Conservation (phyloP, 2,329 filamentous ascomycete genomes). For the Aureobasidium melanogenum region DNA sequence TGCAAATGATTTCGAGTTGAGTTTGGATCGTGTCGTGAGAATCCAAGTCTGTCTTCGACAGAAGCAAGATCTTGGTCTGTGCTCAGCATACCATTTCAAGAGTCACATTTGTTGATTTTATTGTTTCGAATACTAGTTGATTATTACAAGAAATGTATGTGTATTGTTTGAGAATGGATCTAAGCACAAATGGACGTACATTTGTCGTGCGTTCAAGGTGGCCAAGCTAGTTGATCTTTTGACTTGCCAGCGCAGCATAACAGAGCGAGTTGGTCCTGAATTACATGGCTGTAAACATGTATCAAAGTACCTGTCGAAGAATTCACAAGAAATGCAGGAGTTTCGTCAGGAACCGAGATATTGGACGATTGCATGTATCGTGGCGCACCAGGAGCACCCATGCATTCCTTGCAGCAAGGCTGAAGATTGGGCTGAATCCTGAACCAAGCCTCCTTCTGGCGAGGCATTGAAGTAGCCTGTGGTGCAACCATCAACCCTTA, state of each 20-base stretch:
- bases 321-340: background rate
- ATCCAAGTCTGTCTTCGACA: background rate
- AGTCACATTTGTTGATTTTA: background rate
- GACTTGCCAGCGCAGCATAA: background rate
- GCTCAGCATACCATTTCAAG: background rate
- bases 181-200: background rate
- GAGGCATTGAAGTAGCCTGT: background rate
- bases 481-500: background rate
- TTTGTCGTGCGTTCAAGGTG: background rate
- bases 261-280: background rate
- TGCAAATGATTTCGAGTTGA: background rate
- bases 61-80: constrained; percentile 10
- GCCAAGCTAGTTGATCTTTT: background rate
- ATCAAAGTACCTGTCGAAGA: background rate
- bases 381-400: background rate
- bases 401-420: background rate
- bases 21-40: background rate
- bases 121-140: too few species aligned
- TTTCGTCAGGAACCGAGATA: background rate
- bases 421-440: background rate
- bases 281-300: background rate
- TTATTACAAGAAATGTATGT: too few species aligned
- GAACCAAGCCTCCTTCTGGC: background rate
- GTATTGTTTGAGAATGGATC: too few species aligned
- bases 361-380: background rate